Base-by-base conservation (phyloP, 305 asterid genomes). In the Solanum hybrid region DNA sequence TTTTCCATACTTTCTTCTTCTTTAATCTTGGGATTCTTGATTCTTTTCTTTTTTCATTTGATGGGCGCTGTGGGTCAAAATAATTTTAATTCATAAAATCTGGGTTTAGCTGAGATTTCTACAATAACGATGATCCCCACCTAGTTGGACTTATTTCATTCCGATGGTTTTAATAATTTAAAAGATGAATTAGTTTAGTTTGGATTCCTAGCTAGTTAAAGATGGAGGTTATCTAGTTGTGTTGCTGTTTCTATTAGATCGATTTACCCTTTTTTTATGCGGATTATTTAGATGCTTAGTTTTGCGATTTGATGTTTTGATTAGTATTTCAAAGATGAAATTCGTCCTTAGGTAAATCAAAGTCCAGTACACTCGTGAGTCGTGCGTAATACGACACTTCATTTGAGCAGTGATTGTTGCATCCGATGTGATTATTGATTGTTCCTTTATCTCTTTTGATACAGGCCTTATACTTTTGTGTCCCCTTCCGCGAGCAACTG, bases 391-490 rank as follows among this genome's bases (percentile, higher is more conserved):
- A 17, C 9, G 35, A 10, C 78, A n/a, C 36, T 89, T 78, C 51
- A 56, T 88, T 29, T 40, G 35, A 60, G 29, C 38, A 42, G 46
- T 89, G 24, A 29, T 85, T 38, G 37, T 29, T 40, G 36, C 69
- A 17, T 81, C 26, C 35, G 26, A 80, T 85, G 76, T 81, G 86
- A 82, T 46, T 84, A 20, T 24, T 38, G 40, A 51, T 80, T 88
- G 86, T 80, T 89, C 88, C 38, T 7, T 88, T 90, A 77, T 87
- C 60, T 89, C 89, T 80, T 35, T 42, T 89, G 91, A 64, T 32
- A 75, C 94, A 97, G 99, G 96, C 99, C 79, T 94, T 97, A 56
- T 96, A 96, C 91, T 97, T 96, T 87, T 97, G 99, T 87, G 96
- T 94, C 1, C 99, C 99, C 31, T 97, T 97, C 90, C 98, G 99